A percentile compares a stretch with the other conserved stretches of the same genome.
phyloP scores from a whole-genome alignment of 139 green algal species.

The Asterochloris sp. region DNA sequence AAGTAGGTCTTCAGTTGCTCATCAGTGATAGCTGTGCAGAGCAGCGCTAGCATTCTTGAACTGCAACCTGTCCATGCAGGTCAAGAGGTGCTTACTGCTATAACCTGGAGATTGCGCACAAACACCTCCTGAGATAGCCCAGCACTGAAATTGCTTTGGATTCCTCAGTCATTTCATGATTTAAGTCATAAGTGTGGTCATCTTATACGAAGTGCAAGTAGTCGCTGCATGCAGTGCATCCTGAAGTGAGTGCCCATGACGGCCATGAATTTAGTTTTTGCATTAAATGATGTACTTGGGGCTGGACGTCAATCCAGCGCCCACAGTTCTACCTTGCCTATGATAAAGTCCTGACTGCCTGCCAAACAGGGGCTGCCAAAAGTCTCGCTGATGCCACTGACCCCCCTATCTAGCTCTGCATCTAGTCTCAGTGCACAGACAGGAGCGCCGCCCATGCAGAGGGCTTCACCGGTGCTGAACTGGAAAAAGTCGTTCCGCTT shows the following conservation, averaged over 20 bases:
- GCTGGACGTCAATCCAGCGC: slow-evolving; percentile 20
- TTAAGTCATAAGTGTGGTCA: neutral
- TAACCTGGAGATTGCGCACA: neutral
- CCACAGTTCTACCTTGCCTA: slow-evolving; percentile 71
- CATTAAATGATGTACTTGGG: too few relatives aligned
- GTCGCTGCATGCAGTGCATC: too few relatives aligned
- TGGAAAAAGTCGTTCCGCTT: slow-evolving; percentile 78
- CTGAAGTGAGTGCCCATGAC: too few relatives aligned
- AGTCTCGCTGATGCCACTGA: slow-evolving; percentile 58
- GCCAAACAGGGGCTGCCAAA: slow-evolving; percentile 64
- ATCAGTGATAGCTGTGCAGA: neutral
- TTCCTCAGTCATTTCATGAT: too few relatives aligned
- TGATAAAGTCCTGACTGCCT: slow-evolving; percentile 53
- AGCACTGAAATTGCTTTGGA: too few relatives aligned
- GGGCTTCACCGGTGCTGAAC: slow-evolving; percentile 51
- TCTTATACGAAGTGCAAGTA: too few relatives aligned
- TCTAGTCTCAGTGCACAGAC: slow-evolving; percentile 74
- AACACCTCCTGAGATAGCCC: too few relatives aligned
- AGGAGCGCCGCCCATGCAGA: slow-evolving; percentile 63
- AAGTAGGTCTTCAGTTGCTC: neutral
- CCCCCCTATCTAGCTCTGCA: slow-evolving; percentile 67
- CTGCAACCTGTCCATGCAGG: neutral
- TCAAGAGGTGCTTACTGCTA: neutral
- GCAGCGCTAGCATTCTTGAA: neutral
- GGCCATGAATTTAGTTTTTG: too few relatives aligned